Evolutionary conservation across 2,329 filamentous ascomycete species (phyloP).

Genomic region (Pyricularia pennisetigena): DNA sequence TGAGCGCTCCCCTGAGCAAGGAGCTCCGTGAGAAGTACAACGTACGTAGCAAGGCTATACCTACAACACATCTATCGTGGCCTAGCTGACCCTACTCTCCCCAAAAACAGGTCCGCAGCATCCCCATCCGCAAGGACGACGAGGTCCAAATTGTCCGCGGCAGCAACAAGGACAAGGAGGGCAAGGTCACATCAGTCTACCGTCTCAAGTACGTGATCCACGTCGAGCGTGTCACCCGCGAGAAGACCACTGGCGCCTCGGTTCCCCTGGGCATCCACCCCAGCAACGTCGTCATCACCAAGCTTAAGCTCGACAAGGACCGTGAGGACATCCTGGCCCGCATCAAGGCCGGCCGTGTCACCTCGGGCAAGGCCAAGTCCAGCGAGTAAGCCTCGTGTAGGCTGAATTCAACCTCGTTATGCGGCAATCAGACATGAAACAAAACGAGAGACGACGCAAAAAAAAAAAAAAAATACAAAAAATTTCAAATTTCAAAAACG

Average conservation of each 20-base stretch:
- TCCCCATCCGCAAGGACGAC: slow-evolving; percentile 96
- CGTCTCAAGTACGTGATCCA: slow-evolving; percentile 97
- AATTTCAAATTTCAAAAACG: neutral
- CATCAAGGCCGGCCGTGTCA: slow-evolving; percentile 67
- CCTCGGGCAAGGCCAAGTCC: slow-evolving; percentile 53
- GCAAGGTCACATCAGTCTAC: slow-evolving; percentile 97
- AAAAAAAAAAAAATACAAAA: no score
- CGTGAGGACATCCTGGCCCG: slow-evolving; percentile 81
- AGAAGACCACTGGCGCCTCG: slow-evolving; percentile 95
- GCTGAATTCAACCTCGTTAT: neutral
- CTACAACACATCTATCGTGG: neutral
- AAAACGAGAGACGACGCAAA: neutral
- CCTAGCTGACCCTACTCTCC: slow-evolving; percentile 51
- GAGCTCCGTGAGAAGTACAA: slow-evolving; percentile 99
- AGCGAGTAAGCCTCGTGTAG: neutral
- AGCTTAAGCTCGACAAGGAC: slow-evolving; percentile 97
- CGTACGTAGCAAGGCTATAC: slow-evolving; percentile 43
- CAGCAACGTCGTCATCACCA: slow-evolving; percentile 96
- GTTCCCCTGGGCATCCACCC: slow-evolving; percentile 91
- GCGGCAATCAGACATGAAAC: neutral
- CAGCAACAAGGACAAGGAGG: slow-evolving; percentile 93
- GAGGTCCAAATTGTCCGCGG: slow-evolving; percentile 90
- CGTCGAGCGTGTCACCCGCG: slow-evolving; percentile 90
- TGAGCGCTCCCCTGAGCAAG: slow-evolving; percentile 93
- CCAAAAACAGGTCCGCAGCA: slow-evolving; percentile 68